phyloP scores from a whole-genome alignment of 495 filamentous ascomycete genomes.

The Apiosordaria backusii region DNA sequence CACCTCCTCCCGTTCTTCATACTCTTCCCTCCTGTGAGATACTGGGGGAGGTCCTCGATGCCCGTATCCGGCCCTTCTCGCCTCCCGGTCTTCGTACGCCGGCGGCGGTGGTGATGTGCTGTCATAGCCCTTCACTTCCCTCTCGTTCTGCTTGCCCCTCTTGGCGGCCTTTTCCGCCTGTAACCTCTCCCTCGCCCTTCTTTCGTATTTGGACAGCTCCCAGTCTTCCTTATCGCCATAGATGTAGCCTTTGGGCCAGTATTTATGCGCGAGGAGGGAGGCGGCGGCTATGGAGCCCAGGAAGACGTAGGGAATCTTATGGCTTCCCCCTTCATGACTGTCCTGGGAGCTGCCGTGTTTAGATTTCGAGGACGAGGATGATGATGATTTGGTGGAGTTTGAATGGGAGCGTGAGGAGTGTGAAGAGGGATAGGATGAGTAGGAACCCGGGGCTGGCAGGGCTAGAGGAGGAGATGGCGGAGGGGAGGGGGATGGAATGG shows the following conservation, averaged over 20 bases:
- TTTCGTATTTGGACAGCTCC: slow-evolving; percentile 26
- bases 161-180: slow-evolving; percentile 5
- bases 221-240: slow-evolving; percentile 41
- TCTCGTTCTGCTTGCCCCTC: background rate
- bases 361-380: slow-evolving; percentile 11
- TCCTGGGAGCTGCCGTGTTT: slow-evolving; percentile 9
- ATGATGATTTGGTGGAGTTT: slow-evolving; percentile 12
- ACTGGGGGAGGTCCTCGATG: no score
- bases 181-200: background rate
- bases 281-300: slow-evolving; percentile 39
- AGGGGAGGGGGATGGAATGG: background rate
- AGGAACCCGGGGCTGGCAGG: background rate
- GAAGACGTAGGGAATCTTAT: slow-evolving; percentile 36
- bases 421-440: background rate
- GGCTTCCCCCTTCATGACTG: slow-evolving; percentile 10
- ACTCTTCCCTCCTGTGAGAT: background rate
- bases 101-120: background rate
- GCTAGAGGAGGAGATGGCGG: background rate
- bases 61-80: background rate
- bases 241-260: slow-evolving; percentile 40
- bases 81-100: background rate
- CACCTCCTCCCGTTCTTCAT: background rate
- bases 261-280: slow-evolving; percentile 35
- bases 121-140: background rate
- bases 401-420: slow-evolving; percentile 5